Conservation (phyloP, 2,329 filamentous ascomycete species). For the Scopulariopsis brevicaulis region DNA sequence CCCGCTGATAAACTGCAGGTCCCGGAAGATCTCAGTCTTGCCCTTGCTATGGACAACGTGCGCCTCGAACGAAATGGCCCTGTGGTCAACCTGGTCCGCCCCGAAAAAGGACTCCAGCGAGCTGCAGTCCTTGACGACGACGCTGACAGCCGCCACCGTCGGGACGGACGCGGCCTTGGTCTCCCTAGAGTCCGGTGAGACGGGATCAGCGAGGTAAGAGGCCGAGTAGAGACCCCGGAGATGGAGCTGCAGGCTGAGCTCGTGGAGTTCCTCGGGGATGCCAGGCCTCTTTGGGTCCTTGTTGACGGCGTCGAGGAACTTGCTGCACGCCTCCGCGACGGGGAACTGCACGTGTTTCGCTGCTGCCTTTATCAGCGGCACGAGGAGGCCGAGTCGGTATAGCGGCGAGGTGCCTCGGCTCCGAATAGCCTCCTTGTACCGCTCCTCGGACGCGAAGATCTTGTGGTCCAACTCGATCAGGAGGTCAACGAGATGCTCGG, state of each 20-base stretch:
- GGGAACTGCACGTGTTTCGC: background rate
- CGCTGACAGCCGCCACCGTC: background rate
- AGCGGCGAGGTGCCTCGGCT: constrained; percentile 20
- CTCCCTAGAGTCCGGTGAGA: background rate
- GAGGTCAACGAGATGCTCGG: constrained; percentile 22
- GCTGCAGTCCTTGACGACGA: background rate
- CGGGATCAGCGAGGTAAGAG: background rate
- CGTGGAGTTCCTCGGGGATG: constrained; percentile 1
- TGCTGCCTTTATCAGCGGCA: constrained; percentile 11
- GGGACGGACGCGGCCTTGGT: background rate
- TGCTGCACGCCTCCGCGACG: background rate
- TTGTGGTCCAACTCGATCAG: constrained; percentile 28
- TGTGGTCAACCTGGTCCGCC: background rate
- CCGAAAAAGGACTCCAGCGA: background rate
- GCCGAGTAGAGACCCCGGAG: constrained; percentile 1
- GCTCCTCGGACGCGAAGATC: constrained; percentile 29
- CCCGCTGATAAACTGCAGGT: background rate
- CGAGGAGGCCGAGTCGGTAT: constrained; percentile 24
- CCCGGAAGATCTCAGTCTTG: constrained; percentile 1
- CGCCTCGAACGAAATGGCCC: constrained; percentile 1
- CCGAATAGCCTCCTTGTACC: constrained; percentile 5
- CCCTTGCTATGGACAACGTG: background rate
- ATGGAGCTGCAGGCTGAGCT: constrained; percentile 1
- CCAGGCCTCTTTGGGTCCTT: background rate
- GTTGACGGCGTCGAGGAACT: background rate